phyloP scores from a whole-genome alignment of 257 asterid species.

The Ehretia macrophylla region DNA sequence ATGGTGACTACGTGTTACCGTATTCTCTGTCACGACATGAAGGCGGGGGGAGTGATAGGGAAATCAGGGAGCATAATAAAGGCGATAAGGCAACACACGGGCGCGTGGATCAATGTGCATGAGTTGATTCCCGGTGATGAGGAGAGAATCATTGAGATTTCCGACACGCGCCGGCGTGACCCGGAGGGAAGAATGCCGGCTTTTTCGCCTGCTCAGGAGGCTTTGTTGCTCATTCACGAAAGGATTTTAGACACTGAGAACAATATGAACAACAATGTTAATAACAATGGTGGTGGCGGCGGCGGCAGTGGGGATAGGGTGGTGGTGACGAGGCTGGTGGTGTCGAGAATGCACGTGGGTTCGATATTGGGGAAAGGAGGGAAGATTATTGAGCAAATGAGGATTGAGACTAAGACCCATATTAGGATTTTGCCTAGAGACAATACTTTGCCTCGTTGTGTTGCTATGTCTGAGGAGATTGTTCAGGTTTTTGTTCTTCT shows the following conservation, averaged over 20 bases:
- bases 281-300: slow-evolving; percentile 23
- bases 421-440: slow-evolving; percentile 87
- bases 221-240: slow-evolving; percentile 75
- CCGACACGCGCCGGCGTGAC: slow-evolving; percentile 67
- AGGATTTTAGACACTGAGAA: slow-evolving; percentile 73
- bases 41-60: slow-evolving; percentile 96
- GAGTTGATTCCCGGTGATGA: slow-evolving; percentile 82
- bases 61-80: slow-evolving; percentile 83
- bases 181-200: slow-evolving; percentile 71
- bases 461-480: slow-evolving; percentile 89
- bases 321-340: slow-evolving; percentile 85
- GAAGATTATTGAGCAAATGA: slow-evolving; percentile 93
- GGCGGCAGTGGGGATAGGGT: slow-evolving; percentile 40
- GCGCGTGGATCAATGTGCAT: slow-evolving; percentile 93
- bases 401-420: slow-evolving; percentile 84
- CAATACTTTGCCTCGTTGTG: slow-evolving; percentile 75
- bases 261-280: neutral
- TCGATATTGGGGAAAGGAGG: slow-evolving; percentile 94
- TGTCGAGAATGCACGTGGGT: slow-evolving; percentile 81
- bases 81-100: slow-evolving; percentile 87
- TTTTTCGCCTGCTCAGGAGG: slow-evolving; percentile 90
- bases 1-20: slow-evolving; percentile 86
- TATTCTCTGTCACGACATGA: slow-evolving; percentile 73
- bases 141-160: slow-evolving; percentile 88
- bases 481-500: slow-evolving; percentile 65